phyloP scores from a whole-genome alignment of 2,329 filamentous ascomycete species.

The Pseudogymnoascus sp. region DNA sequence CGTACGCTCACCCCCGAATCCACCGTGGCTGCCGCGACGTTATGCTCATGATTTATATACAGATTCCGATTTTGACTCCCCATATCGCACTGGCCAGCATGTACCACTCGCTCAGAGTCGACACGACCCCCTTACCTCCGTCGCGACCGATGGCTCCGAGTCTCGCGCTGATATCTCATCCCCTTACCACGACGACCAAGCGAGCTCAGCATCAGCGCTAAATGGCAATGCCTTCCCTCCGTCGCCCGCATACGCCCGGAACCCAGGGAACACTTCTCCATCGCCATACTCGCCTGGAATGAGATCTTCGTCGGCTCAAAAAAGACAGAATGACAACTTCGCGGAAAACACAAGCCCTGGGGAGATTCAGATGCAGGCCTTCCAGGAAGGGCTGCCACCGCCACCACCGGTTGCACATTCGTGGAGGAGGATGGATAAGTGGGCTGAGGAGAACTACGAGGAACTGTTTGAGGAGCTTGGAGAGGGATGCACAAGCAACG shows the following conservation, averaged over 20 bases:
- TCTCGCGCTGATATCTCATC: constrained; percentile 78
- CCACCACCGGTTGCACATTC: constrained; percentile 83
- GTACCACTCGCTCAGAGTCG: constrained; percentile 80
- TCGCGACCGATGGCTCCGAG: constrained; percentile 78
- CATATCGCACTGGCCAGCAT: constrained; percentile 84
- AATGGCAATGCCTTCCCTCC: constrained; percentile 53
- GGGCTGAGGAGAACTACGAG: constrained; percentile 91
- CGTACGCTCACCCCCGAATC: constrained; percentile 44
- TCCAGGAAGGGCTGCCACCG: constrained; percentile 84
- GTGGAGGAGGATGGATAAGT: constrained; percentile 89
- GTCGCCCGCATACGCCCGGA: constrained; percentile 31
- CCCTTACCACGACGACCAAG: constrained; percentile 69
- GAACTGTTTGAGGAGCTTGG: constrained; percentile 91
- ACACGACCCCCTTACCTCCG: constrained; percentile 75
- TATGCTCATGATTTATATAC: constrained; percentile 23
- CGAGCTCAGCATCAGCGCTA: constrained; percentile 44
- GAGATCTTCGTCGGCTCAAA: constrained; percentile 67
- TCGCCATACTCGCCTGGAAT: constrained; percentile 86
- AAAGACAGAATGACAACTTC: constrained; percentile 54
- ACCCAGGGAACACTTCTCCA: constrained; percentile 51
- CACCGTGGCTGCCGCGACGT: constrained; percentile 48
- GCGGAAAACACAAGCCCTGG: constrained; percentile 62
- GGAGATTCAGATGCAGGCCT: constrained; percentile 95
- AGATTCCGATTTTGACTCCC: constrained; percentile 93
- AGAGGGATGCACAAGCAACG: constrained; percentile 86